These are phyloP conservation scores for Chernovozyma sophiae-reginae DNA, from an alignment of 1,139 yeast species.

Conservation along the genomic window DNA sequence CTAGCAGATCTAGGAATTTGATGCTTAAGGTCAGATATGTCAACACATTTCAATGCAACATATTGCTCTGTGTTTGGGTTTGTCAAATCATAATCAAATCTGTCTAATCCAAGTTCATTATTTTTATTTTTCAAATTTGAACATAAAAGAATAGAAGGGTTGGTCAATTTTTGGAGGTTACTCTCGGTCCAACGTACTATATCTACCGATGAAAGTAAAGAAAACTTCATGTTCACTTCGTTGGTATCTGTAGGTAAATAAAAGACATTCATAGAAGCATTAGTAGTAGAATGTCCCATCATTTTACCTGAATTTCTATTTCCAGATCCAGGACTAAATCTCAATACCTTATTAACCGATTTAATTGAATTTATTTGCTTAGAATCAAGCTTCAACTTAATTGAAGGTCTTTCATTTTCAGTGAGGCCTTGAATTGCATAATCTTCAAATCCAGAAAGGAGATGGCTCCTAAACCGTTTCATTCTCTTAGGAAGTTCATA, in stretches of 20 bases:
- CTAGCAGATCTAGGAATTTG: slow-evolving; percentile 45
- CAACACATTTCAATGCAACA: slow-evolving; percentile 37
- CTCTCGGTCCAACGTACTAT: slow-evolving; percentile 4
- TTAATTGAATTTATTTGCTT: slow-evolving; percentile 18
- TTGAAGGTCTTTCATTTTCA: slow-evolving; percentile 8
- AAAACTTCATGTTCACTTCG: slow-evolving; percentile 9
- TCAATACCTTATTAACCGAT: slow-evolving; percentile 16
- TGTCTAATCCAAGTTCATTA: not conserved
- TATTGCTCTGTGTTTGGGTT: slow-evolving; percentile 16
- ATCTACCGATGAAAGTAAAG: slow-evolving; percentile 14
- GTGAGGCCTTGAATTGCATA: slow-evolving; percentile 21
- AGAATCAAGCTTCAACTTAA: slow-evolving; percentile 27
- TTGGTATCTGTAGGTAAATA: slow-evolving; percentile 5
- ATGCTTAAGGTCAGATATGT: slow-evolving; percentile 28
- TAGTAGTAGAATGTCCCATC: too few species aligned
- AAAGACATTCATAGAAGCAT: slow-evolving; percentile 11
- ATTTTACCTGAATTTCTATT: not conserved
- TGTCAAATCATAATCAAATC: slow-evolving; percentile 17
- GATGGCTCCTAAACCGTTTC: slow-evolving; percentile 44
- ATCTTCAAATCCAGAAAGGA: slow-evolving; percentile 60
- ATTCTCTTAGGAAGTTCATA: slow-evolving; percentile 52
- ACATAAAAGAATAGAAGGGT: slow-evolving; percentile 16
- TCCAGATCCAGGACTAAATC: slow-evolving; percentile 10
- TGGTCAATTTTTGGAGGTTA: not conserved
- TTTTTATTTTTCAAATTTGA: slow-evolving; percentile 5